Base-by-base conservation (phyloP, 139 green algal species). In the Chlorella sp. region DNA sequence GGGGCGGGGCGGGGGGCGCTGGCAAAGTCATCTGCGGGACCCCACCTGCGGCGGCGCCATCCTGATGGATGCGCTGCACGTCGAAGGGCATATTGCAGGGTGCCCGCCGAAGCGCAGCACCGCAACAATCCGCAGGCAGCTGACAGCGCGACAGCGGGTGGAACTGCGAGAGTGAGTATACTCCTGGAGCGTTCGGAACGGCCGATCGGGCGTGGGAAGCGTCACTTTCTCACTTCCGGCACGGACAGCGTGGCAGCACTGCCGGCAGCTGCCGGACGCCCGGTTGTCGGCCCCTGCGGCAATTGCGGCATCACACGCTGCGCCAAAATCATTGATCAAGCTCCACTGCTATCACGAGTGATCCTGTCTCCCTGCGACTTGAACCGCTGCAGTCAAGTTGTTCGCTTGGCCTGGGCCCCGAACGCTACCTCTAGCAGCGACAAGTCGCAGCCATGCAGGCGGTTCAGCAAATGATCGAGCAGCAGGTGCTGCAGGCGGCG, bases 401-500 rank as follows among this genome's bases (percentile, higher is more conserved):
- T 28, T 48, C n/a, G 15, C 28, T 42, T 68, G 48, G 48, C 21
- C 42, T 32, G 11, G 37, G 36, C 37, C 30, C 37, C 0, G 15
- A 61, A 21, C 39, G 9, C 36, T 61, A 36, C 5, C 26, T 19
- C 11, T 2, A 36, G 22, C 78, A 69, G 42, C 79, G 64, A 42
- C 14, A 11, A 5, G 9, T 57, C 48, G 48, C 48, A 57, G 48
- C 48, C 48, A 88, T 81, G 39, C 37, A 69, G 71, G 53, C 37
- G 16, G 78, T 90, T 39, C 81, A 91, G 37, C 61, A 79, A 11
- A 5, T 76, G 18, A 81, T 90, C 34, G 86, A 91, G 71, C 87
- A 93, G 87, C 88, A 90, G 42, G 88, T 91, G 53, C 57, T 93
- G 66, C 85, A 91, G 22, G 94, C 96, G 24, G 97, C 96, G 30